These are phyloP conservation scores for Candida alai DNA, from an alignment of 805 yeast species.

Conservation along the genomic window DNA sequence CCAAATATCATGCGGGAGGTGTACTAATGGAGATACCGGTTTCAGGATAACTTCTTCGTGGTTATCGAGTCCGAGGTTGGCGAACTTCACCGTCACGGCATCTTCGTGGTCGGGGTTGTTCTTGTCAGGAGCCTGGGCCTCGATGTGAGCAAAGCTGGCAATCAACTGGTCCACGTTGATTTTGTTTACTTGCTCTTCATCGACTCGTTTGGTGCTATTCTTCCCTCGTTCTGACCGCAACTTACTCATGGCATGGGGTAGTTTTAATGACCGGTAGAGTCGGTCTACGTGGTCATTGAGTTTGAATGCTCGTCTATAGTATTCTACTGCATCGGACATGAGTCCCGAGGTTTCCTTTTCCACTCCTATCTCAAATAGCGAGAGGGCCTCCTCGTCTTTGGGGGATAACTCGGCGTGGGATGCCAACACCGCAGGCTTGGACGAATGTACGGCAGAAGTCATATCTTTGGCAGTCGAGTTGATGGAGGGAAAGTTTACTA, in stretches of 20 bases:
- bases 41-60: constrained; percentile 13
- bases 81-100: constrained; percentile 22
- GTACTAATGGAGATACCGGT: constrained; percentile 35
- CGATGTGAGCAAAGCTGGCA: constrained; percentile 28
- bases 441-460: no score
- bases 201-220: constrained; percentile 27
- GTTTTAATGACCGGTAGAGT: constrained; percentile 55
- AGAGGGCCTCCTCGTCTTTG: constrained; percentile 46
- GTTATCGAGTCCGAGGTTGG: constrained; percentile 21
- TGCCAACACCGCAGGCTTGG: no score
- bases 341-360: constrained; percentile 69
- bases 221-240: constrained; percentile 23
- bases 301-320: constrained; percentile 68
- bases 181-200: constrained; percentile 32
- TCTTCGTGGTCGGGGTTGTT: constrained; percentile 12
- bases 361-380: constrained; percentile 65
- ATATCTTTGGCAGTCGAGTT: no score
- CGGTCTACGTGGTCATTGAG: constrained; percentile 59
- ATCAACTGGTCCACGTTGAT: constrained; percentile 42
- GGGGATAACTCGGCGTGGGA: constrained; percentile 4
- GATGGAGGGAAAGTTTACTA: no score
- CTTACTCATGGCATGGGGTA: constrained; percentile 37
- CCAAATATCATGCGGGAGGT: constrained; percentile 56
- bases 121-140: constrained; percentile 25
- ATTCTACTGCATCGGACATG: constrained; percentile 76